Base-by-base conservation (phyloP, 1,139 yeast species). In the Sugiyamaella novakii region DNA sequence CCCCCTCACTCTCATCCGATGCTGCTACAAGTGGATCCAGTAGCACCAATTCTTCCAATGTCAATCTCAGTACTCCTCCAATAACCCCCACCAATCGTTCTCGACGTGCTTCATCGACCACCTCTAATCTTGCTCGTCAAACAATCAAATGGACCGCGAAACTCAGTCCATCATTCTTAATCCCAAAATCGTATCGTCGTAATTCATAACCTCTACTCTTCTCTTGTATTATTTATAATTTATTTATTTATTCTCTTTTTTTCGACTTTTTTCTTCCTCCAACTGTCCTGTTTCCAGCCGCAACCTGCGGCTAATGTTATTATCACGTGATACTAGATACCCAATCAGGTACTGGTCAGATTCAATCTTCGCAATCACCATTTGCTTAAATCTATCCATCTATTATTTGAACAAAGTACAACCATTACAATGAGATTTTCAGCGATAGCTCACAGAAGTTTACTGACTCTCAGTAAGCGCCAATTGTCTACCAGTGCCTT, bases 111-210 rank as follows among this genome's bases (percentile, higher is more conserved):
- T 39, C 43, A 11, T 42, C 46, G 2, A 42, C 46, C 8, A 33
- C 46, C 1, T 21, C 39, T 5, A 34, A 38, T 7, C 29, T 48
- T n/a, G 51, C 48, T 4, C 44, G 46, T 17, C 47, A 43, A 21
- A 48, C 51, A n/a, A 38, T 48, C 22, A 43, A 43, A 36, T 48
- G 51, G 51, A 48, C 51, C 3, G 27, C 51, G 5, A 46, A 44
- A 39, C 27, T 44, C 12, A 45, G 44, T 24, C 43, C 46, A 35
- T 34, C 46, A 45, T 44, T 52, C 33, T 44, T 45, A 43, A 42
- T 46, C 15, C 53, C 52, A 36, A 50, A 49, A 36, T 41, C 36
- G 11, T 41, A 50, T 37, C 51, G 48, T 42, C 49, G 54, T 25
- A 37, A 39, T n/a, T 47, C 51, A 2, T 44, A 46, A 22, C 8